These are phyloP conservation scores for Aquilaria agallochum DNA, from an alignment of 441 rosid species.

Conservation along the genomic window DNA sequence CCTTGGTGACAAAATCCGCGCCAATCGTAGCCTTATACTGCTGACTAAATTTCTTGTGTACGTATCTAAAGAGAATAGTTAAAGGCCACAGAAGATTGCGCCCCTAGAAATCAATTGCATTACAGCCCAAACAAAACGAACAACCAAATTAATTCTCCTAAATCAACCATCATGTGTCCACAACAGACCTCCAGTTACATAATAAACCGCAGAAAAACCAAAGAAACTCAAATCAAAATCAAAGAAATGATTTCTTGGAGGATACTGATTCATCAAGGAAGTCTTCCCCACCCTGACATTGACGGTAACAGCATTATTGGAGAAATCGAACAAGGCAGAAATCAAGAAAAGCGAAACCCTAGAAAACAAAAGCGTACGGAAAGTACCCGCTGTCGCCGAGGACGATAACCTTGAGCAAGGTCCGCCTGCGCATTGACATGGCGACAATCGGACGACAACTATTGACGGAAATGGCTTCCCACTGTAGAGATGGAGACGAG, in stretches of 20 bases:
- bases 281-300: slow-evolving; percentile 94
- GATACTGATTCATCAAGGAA: slow-evolving; percentile 99
- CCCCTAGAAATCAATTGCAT: too few species aligned
- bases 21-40: slow-evolving; percentile 98
- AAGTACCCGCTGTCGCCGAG: slow-evolving; percentile 95
- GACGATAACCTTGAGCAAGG: slow-evolving; percentile 93
- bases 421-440: slow-evolving; percentile 75
- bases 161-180: too few species aligned
- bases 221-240: background rate
- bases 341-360: slow-evolving; percentile 18
- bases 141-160: too few species aligned
- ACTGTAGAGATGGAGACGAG: too few species aligned
- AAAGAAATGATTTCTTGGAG: slow-evolving; percentile 18
- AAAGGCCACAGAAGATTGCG: slow-evolving; percentile 19
- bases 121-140: too few species aligned
- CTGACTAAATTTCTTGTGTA: slow-evolving; percentile 86
- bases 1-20: slow-evolving; percentile 96
- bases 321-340: slow-evolving; percentile 2
- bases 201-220: background rate
- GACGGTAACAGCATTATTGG: background rate
- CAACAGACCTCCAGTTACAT: too few species aligned
- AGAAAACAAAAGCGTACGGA: slow-evolving; percentile 7
- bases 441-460: slow-evolving; percentile 10
- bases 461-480: too few species aligned
- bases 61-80: slow-evolving; percentile 59